Evolutionary conservation across 331 rosid species (phyloP).

Genomic region (Malus hybrid): DNA sequence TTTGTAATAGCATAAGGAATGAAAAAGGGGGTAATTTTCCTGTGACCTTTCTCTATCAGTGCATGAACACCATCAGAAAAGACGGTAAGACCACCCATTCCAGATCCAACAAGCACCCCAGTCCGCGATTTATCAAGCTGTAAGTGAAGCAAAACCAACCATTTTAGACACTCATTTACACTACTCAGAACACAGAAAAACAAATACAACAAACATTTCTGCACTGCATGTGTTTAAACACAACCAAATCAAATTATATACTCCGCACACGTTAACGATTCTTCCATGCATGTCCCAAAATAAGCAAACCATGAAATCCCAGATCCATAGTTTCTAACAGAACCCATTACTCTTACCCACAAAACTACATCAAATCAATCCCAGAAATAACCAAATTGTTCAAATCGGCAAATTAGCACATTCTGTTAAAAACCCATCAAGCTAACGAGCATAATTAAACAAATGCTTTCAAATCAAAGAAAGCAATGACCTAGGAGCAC

Average conservation of each 20-base stretch:
- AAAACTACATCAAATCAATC: background rate
- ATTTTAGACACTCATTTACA: background rate
- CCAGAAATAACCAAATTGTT: background rate
- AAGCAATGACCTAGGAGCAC: slow-evolving; percentile 46
- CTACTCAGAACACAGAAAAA: background rate
- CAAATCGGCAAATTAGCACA: background rate
- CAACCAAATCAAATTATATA: background rate
- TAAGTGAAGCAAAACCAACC: slow-evolving; percentile 1
- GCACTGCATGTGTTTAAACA: too few relatives aligned
- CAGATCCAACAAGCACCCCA: too few relatives aligned
- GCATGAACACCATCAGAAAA: too few relatives aligned
- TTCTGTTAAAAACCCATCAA: background rate
- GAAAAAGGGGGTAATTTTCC: too few relatives aligned
- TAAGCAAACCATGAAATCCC: background rate
- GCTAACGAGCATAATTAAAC: background rate
- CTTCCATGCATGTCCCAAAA: slow-evolving; percentile 1
- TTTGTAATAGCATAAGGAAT: too few relatives aligned
- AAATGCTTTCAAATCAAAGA: background rate
- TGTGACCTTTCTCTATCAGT: too few relatives aligned
- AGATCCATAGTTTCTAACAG: slow-evolving; percentile 12
- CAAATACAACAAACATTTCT: too few relatives aligned
- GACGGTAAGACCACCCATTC: too few relatives aligned
- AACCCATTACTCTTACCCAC: background rate
- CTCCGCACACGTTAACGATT: background rate
- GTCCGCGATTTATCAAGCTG: too few relatives aligned